phyloP scores from a whole-genome alignment of 2,329 filamentous ascomycete genomes.

The Trichoderma sp. region DNA sequence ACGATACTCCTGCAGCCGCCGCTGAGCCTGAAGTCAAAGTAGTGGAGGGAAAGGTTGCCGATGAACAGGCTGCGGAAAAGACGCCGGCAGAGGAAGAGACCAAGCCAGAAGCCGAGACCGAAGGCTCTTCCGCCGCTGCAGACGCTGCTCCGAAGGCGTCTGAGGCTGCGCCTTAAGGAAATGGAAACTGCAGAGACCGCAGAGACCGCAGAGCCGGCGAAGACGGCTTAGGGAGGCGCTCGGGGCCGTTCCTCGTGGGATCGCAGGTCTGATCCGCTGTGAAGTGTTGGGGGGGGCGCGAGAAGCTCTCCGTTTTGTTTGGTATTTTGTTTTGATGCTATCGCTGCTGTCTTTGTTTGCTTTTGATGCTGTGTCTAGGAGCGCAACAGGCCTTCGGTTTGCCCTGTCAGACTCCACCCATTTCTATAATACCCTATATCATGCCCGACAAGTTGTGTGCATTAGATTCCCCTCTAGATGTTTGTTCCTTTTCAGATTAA shows the following conservation, averaged over 20 bases:
- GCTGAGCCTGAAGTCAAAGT: constrained; percentile 13
- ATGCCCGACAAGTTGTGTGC: constrained; percentile 6
- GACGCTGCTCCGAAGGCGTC: background rate
- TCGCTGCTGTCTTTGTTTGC: background rate
- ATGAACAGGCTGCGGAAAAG: background rate
- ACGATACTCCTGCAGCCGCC: background rate
- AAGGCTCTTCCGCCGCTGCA: background rate
- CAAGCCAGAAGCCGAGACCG: constrained; percentile 6
- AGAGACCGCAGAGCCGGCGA: constrained; percentile 20
- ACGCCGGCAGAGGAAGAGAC: constrained; percentile 15
- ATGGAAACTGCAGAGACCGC: constrained; percentile 18
- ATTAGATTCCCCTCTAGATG: constrained; percentile 11
- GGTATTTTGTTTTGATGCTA: background rate
- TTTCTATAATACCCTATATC: constrained; percentile 15
- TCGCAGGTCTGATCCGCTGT: background rate
- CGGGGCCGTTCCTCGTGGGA: background rate
- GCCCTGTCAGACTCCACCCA: background rate
- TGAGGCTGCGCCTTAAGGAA: constrained; percentile 11
- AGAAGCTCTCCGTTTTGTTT: background rate
- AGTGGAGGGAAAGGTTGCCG: background rate
- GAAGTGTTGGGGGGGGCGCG: background rate
- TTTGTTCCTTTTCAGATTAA: background rate
- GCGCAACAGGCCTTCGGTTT: background rate
- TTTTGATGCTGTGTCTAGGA: background rate
- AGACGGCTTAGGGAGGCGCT: constrained; percentile 1